Conservation (phyloP, 257 asterid species). For the Sherardia arvensis region DNA sequence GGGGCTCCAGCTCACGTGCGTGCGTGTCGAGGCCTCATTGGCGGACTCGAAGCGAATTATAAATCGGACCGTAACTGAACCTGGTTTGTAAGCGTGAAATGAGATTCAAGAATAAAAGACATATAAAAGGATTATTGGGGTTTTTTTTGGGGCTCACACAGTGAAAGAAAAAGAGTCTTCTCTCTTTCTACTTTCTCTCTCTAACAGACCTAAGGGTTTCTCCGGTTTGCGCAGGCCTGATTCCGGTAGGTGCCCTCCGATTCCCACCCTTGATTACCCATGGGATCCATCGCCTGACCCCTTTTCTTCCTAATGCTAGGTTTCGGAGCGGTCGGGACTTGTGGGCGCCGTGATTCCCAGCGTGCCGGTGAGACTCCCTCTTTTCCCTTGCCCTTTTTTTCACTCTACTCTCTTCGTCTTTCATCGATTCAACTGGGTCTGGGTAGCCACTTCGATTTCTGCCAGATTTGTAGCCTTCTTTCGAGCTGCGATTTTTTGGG, state of each 20-base stretch:
- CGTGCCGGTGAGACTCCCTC: not conserved
- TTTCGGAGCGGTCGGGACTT: not conserved
- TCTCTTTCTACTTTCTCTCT: not conserved
- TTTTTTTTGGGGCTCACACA: not conserved
- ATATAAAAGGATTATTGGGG: not conserved
- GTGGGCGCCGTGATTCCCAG: not conserved
- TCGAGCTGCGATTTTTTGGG: not conserved
- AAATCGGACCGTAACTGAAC: not conserved
- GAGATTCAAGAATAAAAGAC: not conserved
- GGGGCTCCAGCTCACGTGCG: not conserved
- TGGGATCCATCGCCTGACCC: not conserved
- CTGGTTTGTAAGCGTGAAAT: not conserved
- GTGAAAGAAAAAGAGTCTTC: not conserved
- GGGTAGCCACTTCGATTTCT: not conserved
- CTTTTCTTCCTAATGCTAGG: not conserved
- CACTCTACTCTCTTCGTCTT: not conserved
- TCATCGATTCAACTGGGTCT: not conserved
- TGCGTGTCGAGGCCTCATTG: not conserved
- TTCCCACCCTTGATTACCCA: not conserved
- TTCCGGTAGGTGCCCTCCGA: not conserved
- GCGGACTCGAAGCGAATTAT: not conserved
- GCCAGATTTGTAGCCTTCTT: not conserved
- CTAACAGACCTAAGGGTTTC: not conserved
- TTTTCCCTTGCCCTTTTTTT: not conserved
- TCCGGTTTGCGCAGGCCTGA: not conserved